Base-by-base conservation (phyloP, 1,284 basidiomycete genomes). In the Fomitopsis pinicola region DNA sequence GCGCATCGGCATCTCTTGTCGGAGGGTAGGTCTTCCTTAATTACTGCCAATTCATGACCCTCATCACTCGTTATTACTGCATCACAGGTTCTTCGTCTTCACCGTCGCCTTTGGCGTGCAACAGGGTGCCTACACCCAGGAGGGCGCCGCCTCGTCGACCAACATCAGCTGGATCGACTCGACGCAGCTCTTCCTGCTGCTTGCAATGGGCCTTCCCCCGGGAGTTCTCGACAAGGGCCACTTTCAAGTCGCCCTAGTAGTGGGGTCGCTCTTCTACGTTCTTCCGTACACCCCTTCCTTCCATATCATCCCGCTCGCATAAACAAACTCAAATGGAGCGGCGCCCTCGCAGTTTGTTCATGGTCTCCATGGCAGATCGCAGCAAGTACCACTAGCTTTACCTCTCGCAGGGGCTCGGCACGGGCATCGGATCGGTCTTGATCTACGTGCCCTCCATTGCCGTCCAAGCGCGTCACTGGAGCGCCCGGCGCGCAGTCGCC, bases 91-190 rank as follows among this genome's bases (percentile, higher is more conserved):
- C 17, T 36, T 35, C 9, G 12, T 62, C 12, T 30, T 4, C n/a
- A 58, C 59, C 3, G 55, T 42, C 10, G 58, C 78, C 3, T 80
- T 77, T 60, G 78, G 79, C 12, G 79, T 79, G 3, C 79, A 76
- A 61, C 75, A 80, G 67, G 78, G 80, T 69, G 79, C 76, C 59
- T 80, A 79, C 62, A 76, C 72, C 15, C 73, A 77, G 45, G 56
- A 67, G 10, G 52, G 54, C 15, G 19, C 42, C 3, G 42, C 38
- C 2, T 46, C 58, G 2, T 15, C 78, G 0, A 78, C 77, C 0
- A 62, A 73, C 7, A 74, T 80, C 46, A 77, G 76, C 44, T 81
- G 78, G 78, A 76, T 78, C 60, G 76, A 76, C 46, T 78, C 76
- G 19, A 62, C 75, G 3, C 75, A 75, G 63, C 62, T 73, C 8